phyloP scores from a whole-genome alignment of 1,284 basidiomycete species.

The Rhodotorula sp. region DNA sequence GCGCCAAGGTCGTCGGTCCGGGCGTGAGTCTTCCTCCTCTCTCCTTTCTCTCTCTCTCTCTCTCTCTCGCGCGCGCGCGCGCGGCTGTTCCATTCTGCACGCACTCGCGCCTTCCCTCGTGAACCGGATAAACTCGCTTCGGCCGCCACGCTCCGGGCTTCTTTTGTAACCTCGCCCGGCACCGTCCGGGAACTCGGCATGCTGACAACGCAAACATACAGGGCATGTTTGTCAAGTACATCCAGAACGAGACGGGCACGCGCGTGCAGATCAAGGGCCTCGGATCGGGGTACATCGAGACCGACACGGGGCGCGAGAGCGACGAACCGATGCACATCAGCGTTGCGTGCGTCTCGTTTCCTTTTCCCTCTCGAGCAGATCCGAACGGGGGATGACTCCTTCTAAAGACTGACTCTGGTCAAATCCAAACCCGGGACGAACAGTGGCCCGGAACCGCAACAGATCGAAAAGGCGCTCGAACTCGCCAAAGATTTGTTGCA shows the following conservation, averaged over 20 bases:
- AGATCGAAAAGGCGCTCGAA: slow-evolving; percentile 80
- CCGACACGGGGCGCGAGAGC: slow-evolving; percentile 84
- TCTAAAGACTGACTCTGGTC: not conserved
- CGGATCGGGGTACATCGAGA: slow-evolving; percentile 93
- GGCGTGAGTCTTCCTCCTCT: slow-evolving; percentile 57
- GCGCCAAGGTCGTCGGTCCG: slow-evolving; percentile 96
- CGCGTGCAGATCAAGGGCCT: slow-evolving; percentile 97
- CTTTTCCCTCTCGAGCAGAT: no score
- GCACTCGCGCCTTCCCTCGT: not conserved
- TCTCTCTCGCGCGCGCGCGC: no score
- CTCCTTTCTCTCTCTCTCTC: no score
- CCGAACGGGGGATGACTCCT: no score
- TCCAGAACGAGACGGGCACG: slow-evolving; percentile 92
- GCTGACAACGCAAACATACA: slow-evolving; percentile 45
- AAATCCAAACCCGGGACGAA: no score
- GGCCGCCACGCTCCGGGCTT: no score
- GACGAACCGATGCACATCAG: slow-evolving; percentile 94
- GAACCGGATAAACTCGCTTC: no score
- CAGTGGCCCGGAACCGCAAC: slow-evolving; percentile 82
- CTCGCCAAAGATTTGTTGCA: slow-evolving; percentile 84
- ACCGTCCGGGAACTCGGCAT: no score
- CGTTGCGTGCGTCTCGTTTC: slow-evolving; percentile 63
- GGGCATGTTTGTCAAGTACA: slow-evolving; percentile 98
- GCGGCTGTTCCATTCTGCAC: no score
- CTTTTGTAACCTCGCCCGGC: no score